These are phyloP conservation scores for Trifolium repens DNA, from an alignment of 306 rosid genomes.

Conservation along the genomic window DNA sequence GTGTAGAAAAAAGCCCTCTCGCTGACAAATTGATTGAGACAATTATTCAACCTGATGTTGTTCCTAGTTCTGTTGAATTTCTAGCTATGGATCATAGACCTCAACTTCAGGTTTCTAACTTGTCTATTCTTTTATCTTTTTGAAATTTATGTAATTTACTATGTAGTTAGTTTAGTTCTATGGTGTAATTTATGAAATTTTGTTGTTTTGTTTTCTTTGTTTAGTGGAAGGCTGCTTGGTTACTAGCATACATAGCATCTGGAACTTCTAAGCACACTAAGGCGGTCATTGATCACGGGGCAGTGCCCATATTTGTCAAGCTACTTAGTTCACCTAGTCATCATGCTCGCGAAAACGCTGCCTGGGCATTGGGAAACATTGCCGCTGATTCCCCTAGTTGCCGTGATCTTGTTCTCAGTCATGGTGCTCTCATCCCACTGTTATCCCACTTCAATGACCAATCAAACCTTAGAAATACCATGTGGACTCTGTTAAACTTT, in stretches of 20 bases:
- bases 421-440: constrained; percentile 79
- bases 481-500: constrained; percentile 83
- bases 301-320: constrained; percentile 88
- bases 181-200: neutral
- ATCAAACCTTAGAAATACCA: too few species aligned
- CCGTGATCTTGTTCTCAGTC: constrained; percentile 85
- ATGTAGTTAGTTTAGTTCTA: too few species aligned
- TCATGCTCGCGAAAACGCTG: constrained; percentile 84
- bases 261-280: constrained; percentile 90
- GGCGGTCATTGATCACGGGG: constrained; percentile 93
- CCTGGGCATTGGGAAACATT: constrained; percentile 94
- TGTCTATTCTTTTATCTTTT: neutral
- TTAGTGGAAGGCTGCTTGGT: constrained; percentile 76
- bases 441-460: constrained; percentile 82
- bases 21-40: constrained; percentile 57
- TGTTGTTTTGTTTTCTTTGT: constrained; percentile 29
- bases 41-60: constrained; percentile 86
- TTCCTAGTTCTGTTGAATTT: constrained; percentile 84
- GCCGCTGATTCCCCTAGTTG: constrained; percentile 97
- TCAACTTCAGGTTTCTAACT: constrained; percentile 72
- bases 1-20: too few species aligned
- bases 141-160: too few species aligned
- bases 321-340: constrained; percentile 88
- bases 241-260: constrained; percentile 89
- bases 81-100: constrained; percentile 84